Conservation (phyloP, 306 rosid genomes). For the Glycyrrhiza uralensis region DNA sequence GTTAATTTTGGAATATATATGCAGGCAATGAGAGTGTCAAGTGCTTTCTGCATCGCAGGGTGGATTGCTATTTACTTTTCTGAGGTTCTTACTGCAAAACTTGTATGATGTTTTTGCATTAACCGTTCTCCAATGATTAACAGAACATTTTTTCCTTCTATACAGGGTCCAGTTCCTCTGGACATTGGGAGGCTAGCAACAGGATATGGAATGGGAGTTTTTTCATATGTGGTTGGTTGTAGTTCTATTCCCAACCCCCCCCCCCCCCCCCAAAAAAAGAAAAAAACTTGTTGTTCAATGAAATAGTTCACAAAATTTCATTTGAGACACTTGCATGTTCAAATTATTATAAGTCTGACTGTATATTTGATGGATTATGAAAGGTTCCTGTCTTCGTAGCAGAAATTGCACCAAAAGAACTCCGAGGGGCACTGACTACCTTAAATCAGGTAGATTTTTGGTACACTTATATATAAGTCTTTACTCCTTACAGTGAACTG, state of each 20-base stretch:
- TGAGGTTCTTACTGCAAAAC: slow-evolving; percentile 47
- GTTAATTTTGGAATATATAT: slow-evolving; percentile 6
- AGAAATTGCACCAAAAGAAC: slow-evolving; percentile 89
- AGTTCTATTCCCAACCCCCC: slow-evolving; percentile 16
- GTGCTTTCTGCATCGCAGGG: slow-evolving; percentile 66
- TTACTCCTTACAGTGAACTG: not conserved
- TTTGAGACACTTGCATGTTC: slow-evolving; percentile 1
- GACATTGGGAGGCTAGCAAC: slow-evolving; percentile 87
- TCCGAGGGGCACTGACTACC: slow-evolving; percentile 79
- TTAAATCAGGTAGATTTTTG: slow-evolving; percentile 63
- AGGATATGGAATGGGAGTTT: slow-evolving; percentile 99
- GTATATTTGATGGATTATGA: slow-evolving; percentile 20
- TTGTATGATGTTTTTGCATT: not conserved
- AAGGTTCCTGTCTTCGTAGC: slow-evolving; percentile 90
- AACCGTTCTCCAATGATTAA: not conserved
- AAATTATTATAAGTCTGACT: not conserved
- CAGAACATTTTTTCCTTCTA: slow-evolving; percentile 11
- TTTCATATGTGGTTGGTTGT: slow-evolving; percentile 70
- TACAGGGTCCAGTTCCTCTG: slow-evolving; percentile 61
- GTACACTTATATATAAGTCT: not conserved
- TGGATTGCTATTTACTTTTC: slow-evolving; percentile 84
- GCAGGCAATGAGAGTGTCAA: slow-evolving; percentile 90
- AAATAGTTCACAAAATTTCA: not conserved
- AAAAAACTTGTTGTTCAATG: not conserved
- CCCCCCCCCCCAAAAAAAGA: too few species aligned